Percentiles rank a stretch among this genome's conserved stretches.
Evolutionary conservation across 108 stramenopile species (phyloP).

Genomic region (Mediolabrus comicus): DNA sequence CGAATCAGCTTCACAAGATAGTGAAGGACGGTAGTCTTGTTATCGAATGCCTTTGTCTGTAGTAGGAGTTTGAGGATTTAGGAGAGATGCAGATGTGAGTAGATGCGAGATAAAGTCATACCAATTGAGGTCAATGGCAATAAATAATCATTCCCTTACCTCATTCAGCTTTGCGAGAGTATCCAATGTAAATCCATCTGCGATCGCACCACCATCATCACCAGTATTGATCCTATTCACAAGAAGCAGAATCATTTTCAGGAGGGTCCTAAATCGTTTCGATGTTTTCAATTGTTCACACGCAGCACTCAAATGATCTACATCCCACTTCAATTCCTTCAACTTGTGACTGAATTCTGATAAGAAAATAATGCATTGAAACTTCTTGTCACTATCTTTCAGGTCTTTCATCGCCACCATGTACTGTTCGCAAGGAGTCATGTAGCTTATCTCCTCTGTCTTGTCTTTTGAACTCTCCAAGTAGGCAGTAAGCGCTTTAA

Average conservation of each 20-base stretch:
- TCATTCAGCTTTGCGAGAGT: constrained; percentile 86
- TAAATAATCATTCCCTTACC: constrained; percentile 28
- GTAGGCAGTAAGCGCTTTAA: constrained; percentile 42
- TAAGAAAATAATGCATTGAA: constrained; percentile 72
- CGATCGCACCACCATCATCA: constrained; percentile 57
- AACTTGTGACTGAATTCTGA: constrained; percentile 55
- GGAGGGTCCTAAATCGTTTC: constrained; percentile 59
- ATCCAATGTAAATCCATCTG: constrained; percentile 89
- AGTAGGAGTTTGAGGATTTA: background rate
- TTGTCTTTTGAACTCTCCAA: constrained; percentile 35
- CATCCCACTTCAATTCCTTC: constrained; percentile 53
- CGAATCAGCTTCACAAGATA: constrained; percentile 74
- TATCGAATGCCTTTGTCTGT: constrained; percentile 91
- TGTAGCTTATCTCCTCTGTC: constrained; percentile 33
- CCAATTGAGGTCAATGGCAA: background rate
- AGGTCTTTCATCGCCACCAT: constrained; percentile 66
- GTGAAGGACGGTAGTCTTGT: constrained; percentile 90
- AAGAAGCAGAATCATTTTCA: constrained; percentile 77
- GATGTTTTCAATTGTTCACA: constrained; percentile 71
- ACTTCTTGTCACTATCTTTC: constrained; percentile 48
- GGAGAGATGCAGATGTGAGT: background rate
- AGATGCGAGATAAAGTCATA: background rate
- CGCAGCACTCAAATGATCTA: constrained; percentile 55
- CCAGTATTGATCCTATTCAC: constrained; percentile 89
- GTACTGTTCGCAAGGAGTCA: constrained; percentile 75